A percentile compares a stretch with the other conserved stretches of the same genome.
phyloP scores from a whole-genome alignment of 208 protist species.

The Trypanosoma lewisi region DNA sequence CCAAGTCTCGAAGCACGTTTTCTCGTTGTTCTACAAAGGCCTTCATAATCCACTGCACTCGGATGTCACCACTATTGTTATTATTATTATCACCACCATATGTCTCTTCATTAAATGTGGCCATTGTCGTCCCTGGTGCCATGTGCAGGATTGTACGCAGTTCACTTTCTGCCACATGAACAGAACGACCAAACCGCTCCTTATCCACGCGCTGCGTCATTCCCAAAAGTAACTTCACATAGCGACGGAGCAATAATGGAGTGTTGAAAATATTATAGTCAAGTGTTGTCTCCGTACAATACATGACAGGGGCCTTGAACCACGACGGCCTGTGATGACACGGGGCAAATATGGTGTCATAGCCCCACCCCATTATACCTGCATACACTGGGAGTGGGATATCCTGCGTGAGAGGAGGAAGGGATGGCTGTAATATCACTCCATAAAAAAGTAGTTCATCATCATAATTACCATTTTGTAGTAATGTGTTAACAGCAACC shows the following conservation, averaged over 20 bases:
- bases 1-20: slow-evolving; percentile 1
- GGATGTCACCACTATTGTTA: not conserved
- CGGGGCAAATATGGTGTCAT: slow-evolving; percentile 27
- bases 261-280: slow-evolving; percentile 21
- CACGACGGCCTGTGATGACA: slow-evolving; percentile 25
- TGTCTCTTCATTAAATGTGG: slow-evolving; percentile 12
- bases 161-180: slow-evolving; percentile 14
- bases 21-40: slow-evolving; percentile 6
- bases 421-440: not conserved
- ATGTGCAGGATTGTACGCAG: slow-evolving; percentile 21
- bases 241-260: not conserved
- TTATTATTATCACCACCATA: not conserved
- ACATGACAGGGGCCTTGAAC: slow-evolving; percentile 23
- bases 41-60: slow-evolving; percentile 7
- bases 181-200: slow-evolving; percentile 15
- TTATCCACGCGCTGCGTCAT: slow-evolving; percentile 14
- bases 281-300: slow-evolving; percentile 30
- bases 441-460: slow-evolving; percentile 34
- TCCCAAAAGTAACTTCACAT: slow-evolving; percentile 15
- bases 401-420: not conserved
- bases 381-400: slow-evolving; percentile 5
- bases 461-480: slow-evolving; percentile 41
- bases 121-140: not conserved
- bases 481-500: slow-evolving; percentile 29
- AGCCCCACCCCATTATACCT: slow-evolving; percentile 32